These are phyloP conservation scores for Neofusicoccum sp. DNA, from an alignment of 2,329 filamentous ascomycete species.

Conservation along the genomic window DNA sequence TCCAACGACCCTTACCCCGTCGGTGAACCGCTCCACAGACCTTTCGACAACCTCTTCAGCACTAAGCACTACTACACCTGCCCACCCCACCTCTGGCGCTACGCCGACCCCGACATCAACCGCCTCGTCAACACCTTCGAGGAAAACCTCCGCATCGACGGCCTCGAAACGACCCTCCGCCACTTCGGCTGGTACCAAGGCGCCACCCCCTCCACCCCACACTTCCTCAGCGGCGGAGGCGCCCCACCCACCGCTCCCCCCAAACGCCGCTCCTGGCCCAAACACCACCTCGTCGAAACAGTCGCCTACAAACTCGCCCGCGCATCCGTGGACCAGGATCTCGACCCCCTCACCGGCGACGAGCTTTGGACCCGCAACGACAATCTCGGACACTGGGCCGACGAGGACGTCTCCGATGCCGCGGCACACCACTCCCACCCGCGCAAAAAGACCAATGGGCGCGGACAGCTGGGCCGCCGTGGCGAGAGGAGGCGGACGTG, in stretches of 20 bases:
- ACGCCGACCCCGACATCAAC: background rate
- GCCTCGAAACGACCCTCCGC: background rate
- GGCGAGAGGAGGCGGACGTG: no score
- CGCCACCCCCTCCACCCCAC: background rate
- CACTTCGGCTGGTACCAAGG: background rate
- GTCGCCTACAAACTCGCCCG: background rate
- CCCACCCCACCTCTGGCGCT: background rate
- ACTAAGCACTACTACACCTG: background rate
- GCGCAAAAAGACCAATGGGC: no score
- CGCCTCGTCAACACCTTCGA: background rate
- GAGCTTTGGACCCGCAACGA: constrained; percentile 14
- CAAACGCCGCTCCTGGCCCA: background rate
- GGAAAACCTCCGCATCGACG: background rate
- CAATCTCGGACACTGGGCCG: background rate
- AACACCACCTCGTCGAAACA: background rate
- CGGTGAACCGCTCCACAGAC: background rate
- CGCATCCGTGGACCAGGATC: background rate
- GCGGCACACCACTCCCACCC: no score
- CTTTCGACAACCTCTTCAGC: background rate
- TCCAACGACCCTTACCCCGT: no score
- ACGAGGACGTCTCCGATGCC: background rate
- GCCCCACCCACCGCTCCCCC: background rate
- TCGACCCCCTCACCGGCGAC: background rate
- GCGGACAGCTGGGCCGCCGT: no score
- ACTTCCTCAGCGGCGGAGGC: background rate